These are phyloP conservation scores for Pseudoneurospora amorphoporcata DNA, from an alignment of 495 filamentous ascomycete genomes.

Conservation along the genomic window DNA sequence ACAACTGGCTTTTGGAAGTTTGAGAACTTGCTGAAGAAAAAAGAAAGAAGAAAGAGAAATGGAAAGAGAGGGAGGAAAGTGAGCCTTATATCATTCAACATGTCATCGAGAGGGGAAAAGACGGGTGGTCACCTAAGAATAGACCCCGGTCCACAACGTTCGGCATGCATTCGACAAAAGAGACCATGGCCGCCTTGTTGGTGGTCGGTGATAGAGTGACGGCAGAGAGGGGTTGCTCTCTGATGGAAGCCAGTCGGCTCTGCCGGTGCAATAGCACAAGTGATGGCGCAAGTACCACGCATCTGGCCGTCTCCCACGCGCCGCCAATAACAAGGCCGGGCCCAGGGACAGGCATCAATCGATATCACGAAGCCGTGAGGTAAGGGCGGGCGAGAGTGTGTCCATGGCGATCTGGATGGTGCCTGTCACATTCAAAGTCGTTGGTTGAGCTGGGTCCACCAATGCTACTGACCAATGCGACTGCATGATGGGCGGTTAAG, in stretches of 20 bases:
- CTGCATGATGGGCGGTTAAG: slow-evolving; percentile 39
- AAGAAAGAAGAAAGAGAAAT: slow-evolving; percentile 28
- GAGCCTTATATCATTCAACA: slow-evolving; percentile 36
- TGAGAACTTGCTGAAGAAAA: slow-evolving; percentile 69
- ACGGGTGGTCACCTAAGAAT: slow-evolving; percentile 15
- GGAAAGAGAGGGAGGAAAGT: slow-evolving; percentile 25
- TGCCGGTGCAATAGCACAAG: background rate
- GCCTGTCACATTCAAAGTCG: slow-evolving; percentile 5
- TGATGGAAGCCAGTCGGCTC: background rate
- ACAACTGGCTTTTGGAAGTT: slow-evolving; percentile 52
- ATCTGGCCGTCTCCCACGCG: background rate
- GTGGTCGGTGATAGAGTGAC: background rate
- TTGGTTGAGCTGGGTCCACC: slow-evolving; percentile 5
- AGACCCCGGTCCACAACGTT: background rate
- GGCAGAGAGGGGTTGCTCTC: background rate
- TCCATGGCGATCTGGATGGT: background rate
- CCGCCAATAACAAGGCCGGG: slow-evolving; percentile 18
- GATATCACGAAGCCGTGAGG: slow-evolving; percentile 16
- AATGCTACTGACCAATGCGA: slow-evolving; percentile 18
- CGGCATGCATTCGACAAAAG: background rate
- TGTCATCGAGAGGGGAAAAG: slow-evolving; percentile 14
- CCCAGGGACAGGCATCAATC: slow-evolving; percentile 5
- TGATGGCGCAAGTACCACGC: background rate
- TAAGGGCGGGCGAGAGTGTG: background rate
- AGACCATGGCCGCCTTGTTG: background rate